A percentile compares a stretch with the other conserved stretches of the same genome.
phyloP scores from a whole-genome alignment of 768 basidiomycete species.

The Coprinopsis sp. region DNA sequence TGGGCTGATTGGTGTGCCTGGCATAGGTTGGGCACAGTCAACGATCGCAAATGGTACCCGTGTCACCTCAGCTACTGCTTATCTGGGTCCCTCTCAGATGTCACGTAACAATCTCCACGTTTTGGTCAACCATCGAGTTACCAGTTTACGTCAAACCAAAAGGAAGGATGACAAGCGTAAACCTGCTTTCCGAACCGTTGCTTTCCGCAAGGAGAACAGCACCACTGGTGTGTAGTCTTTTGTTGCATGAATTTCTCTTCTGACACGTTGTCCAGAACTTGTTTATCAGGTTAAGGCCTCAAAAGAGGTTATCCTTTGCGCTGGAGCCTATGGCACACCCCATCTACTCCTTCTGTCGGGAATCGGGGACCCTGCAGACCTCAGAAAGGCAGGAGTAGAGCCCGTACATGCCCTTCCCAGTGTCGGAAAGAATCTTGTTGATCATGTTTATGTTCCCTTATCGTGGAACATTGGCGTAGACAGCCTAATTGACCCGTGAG shows the following conservation, averaged over 20 bases:
- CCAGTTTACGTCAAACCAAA: neutral
- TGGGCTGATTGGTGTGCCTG: neutral
- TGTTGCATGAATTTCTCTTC: neutral
- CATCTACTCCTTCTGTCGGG: constrained; percentile 23
- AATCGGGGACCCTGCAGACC: constrained; percentile 19
- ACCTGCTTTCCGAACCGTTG: neutral
- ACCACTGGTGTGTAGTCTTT: too few species aligned
- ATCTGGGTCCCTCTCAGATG: neutral
- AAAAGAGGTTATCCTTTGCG: constrained; percentile 45
- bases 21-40: neutral
- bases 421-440: constrained; percentile 19
- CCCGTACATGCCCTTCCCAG: constrained; percentile 17
- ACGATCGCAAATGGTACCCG: constrained; percentile 1
- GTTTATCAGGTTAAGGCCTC: constrained; percentile 32
- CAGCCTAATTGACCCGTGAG: neutral
- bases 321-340: constrained; percentile 19
- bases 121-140: neutral
- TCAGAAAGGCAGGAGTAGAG: constrained; percentile 13
- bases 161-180: neutral
- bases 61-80: neutral
- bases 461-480: neutral
- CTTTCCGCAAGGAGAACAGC: neutral
- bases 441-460: constrained; percentile 9
- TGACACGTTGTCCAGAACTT: neutral
- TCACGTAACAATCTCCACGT: neutral